These are phyloP conservation scores for Boletales sp. DNA, from an alignment of 768 basidiomycete genomes.

Conservation along the genomic window DNA sequence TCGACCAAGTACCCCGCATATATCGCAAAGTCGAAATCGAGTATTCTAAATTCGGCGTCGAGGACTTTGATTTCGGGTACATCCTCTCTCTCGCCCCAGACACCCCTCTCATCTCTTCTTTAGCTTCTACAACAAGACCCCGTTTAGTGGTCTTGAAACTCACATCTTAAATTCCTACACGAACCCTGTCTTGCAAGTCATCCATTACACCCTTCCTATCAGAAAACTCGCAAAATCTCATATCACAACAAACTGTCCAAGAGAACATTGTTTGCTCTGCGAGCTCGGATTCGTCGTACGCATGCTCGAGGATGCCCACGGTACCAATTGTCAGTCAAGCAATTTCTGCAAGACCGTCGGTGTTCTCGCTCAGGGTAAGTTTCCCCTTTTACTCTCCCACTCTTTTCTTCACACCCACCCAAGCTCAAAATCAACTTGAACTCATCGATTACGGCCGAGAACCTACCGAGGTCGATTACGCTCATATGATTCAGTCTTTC, in stretches of 20 bases:
- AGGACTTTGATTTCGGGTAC: constrained; percentile 98
- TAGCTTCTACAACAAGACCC: constrained; percentile 92
- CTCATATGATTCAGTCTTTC: constrained; percentile 89
- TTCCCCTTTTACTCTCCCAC: constrained; percentile 1
- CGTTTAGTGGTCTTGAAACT: constrained; percentile 90
- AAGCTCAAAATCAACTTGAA: constrained; percentile 77
- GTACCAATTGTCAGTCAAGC: constrained; percentile 92
- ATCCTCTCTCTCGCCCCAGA: constrained; percentile 14
- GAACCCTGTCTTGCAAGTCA: constrained; percentile 84
- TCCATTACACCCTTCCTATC: constrained; percentile 81
- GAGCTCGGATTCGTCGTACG: constrained; percentile 92
- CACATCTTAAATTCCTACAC: constrained; percentile 98
- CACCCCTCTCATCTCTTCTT: not conserved
- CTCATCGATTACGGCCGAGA: constrained; percentile 87
- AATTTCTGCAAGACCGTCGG: constrained; percentile 96
- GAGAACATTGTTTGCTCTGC: constrained; percentile 92
- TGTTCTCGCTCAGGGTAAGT: constrained; percentile 76
- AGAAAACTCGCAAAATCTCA: constrained; percentile 86
- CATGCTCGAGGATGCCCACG: constrained; percentile 94
- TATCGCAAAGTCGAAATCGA: constrained; percentile 96
- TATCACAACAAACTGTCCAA: constrained; percentile 80
- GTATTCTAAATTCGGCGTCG: constrained; percentile 97
- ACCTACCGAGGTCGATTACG: constrained; percentile 69
- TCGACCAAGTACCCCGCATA: constrained; percentile 66
- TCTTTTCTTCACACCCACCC: not conserved